These are phyloP conservation scores for Clavispora fructus DNA, from an alignment of 805 yeast species.

Conservation along the genomic window DNA sequence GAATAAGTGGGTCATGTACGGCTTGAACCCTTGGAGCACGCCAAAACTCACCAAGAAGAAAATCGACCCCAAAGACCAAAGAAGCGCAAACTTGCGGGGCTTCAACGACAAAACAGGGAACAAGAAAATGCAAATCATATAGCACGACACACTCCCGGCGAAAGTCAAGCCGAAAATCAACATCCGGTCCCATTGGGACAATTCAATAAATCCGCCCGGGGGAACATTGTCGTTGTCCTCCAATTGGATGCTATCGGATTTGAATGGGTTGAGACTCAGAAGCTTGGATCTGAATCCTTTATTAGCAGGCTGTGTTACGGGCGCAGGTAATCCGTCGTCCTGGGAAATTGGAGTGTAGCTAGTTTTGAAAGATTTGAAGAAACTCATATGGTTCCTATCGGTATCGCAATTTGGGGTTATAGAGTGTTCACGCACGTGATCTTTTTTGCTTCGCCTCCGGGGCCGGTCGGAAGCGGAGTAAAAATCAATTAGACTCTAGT, in stretches of 20 bases:
- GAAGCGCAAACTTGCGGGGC: conserved; percentile 42
- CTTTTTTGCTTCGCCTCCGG: neutral
- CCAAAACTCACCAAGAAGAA: conserved; percentile 44
- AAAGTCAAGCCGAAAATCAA: conserved; percentile 39
- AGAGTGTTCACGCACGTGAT: neutral
- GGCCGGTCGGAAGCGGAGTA: no score
- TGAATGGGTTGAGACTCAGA: conserved; percentile 36
- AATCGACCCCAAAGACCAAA: conserved; percentile 44
- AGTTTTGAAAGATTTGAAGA: conserved; percentile 30
- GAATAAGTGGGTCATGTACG: conserved; percentile 37
- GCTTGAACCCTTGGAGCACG: conserved; percentile 37
- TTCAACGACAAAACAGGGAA: conserved; percentile 39
- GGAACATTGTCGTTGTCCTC: conserved; percentile 41
- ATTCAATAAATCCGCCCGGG: conserved; percentile 39
- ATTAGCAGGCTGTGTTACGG: conserved; percentile 25
- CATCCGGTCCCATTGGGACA: conserved; percentile 45
- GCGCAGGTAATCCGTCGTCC: conserved; percentile 35
- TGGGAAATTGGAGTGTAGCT: conserved; percentile 29
- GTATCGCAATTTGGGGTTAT: neutral
- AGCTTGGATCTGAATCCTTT: conserved; percentile 24
- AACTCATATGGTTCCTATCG: conserved; percentile 24
- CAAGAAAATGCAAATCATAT: conserved; percentile 37
- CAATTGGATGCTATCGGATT: conserved; percentile 30
- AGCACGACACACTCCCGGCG: conserved; percentile 38
- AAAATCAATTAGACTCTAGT: no score